Evolutionary conservation across 106 monocot genomes (phyloP).

Genomic region (Narthecium ossifragum): DNA sequence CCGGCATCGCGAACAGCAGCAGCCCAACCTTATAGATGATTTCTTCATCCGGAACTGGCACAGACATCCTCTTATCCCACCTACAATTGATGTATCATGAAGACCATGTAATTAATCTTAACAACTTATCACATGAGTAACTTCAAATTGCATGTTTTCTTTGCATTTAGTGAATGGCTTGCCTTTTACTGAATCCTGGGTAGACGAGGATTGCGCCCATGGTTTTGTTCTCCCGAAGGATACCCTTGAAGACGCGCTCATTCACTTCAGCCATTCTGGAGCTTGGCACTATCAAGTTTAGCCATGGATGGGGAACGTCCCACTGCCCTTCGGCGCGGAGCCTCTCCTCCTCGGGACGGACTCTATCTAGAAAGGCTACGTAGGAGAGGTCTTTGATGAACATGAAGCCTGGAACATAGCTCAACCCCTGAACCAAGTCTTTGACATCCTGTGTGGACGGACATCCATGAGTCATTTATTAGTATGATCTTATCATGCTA

Average conservation of each 20-base stretch:
- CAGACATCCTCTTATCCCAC: slow-evolving; percentile 47
- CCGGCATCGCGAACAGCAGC: slow-evolving; percentile 30
- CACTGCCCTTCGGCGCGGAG: slow-evolving; percentile 37
- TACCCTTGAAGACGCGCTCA: slow-evolving; percentile 32
- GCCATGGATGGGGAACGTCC: slow-evolving; percentile 21
- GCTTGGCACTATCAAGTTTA: slow-evolving; percentile 46
- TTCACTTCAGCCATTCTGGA: slow-evolving; percentile 38
- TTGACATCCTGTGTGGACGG: slow-evolving; percentile 17
- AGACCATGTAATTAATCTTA: not conserved
- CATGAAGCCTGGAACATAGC: slow-evolving; percentile 28
- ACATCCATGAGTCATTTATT: not conserved
- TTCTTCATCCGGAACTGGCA: slow-evolving; percentile 51
- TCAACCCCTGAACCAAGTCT: slow-evolving; percentile 16
- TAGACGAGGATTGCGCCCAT: slow-evolving; percentile 37
- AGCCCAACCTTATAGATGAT: slow-evolving; percentile 57
- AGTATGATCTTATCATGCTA: not conserved
- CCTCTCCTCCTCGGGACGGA: slow-evolving; percentile 32
- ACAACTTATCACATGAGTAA: not conserved
- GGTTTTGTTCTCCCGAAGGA: slow-evolving; percentile 19
- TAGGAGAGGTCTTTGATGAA: slow-evolving; percentile 44
- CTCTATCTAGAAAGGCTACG: slow-evolving; percentile 38
- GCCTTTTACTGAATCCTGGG: slow-evolving; percentile 45
- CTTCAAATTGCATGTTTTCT: not conserved
- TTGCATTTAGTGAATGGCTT: not conserved
- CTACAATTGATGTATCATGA: slow-evolving; percentile 11